phyloP scores from a whole-genome alignment of 2,329 filamentous ascomycete genomes.

The Xylaria sp. region DNA sequence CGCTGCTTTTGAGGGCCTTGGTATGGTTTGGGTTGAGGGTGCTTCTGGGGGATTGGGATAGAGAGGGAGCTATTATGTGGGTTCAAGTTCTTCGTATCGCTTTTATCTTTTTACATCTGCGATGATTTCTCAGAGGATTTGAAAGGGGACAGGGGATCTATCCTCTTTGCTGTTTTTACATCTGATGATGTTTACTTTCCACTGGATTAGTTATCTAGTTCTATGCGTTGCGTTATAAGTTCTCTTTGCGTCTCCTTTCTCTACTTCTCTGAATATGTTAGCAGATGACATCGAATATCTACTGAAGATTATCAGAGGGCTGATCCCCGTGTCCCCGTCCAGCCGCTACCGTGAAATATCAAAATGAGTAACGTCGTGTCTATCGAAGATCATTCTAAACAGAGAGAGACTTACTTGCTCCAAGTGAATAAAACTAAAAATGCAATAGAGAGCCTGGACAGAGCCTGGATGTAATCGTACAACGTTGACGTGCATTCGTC shows the following conservation, averaged over 20 bases:
- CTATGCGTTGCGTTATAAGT: background rate
- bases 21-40: background rate
- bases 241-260: background rate
- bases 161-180: background rate
- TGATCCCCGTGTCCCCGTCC: background rate
- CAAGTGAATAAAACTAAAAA: background rate
- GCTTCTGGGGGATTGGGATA: background rate
- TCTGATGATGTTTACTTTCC: background rate
- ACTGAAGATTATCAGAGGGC: too few relatives aligned
- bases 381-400: background rate
- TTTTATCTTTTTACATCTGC: background rate
- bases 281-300: too few relatives aligned
- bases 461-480: constrained; percentile 13
- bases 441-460: too few relatives aligned
- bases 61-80: background rate
- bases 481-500: constrained; percentile 20
- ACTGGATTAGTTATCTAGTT: background rate
- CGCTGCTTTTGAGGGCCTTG: background rate
- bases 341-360: background rate
- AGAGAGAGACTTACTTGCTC: too few relatives aligned
- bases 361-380: background rate
- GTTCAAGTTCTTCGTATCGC: background rate
- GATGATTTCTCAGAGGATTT: background rate
- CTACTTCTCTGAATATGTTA: background rate
- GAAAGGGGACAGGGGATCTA: background rate